Conservation (phyloP, 805 yeast genomes). For the Lachancea waltii region DNA sequence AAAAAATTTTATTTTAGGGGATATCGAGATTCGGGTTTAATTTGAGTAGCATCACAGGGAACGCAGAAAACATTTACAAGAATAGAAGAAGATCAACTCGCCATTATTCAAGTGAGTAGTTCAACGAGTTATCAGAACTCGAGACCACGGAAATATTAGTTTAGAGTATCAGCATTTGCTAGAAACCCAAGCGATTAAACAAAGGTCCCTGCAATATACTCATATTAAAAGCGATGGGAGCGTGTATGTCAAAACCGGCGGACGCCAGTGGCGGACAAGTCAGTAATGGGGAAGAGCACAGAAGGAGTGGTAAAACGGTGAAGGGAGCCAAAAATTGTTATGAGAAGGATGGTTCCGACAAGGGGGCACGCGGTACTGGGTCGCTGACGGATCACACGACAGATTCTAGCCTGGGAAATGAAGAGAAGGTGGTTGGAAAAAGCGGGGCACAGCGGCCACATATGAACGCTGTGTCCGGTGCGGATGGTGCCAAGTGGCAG, state of each 20-base stretch:
- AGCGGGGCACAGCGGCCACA: not conserved
- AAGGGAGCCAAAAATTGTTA: not conserved
- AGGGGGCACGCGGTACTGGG: not conserved
- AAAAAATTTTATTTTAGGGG: too few species aligned
- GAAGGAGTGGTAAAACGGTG: not conserved
- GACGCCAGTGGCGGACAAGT: not conserved
- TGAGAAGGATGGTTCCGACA: not conserved
- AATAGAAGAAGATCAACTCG: too few species aligned
- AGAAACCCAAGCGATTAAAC: too few species aligned
- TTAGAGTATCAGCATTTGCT: too few species aligned
- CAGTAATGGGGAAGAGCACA: not conserved
- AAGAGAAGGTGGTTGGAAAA: not conserved
- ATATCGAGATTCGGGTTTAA: too few species aligned
- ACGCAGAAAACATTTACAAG: too few species aligned
- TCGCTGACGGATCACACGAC: not conserved
- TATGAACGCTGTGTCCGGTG: too few species aligned
- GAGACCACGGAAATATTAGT: too few species aligned
- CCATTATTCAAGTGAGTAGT: too few species aligned
- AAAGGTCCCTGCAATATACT: too few species aligned
- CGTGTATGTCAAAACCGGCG: conserved; percentile 5
- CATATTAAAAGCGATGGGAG: conserved; percentile 1
- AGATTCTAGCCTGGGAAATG: not conserved
- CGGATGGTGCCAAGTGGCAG: conserved; percentile 3
- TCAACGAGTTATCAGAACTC: too few species aligned
- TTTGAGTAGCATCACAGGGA: too few species aligned